A percentile compares a stretch with the other conserved stretches of the same genome.
phyloP scores from a whole-genome alignment of 371 early-diverging fungal species.

The Massospora cicadina region DNA sequence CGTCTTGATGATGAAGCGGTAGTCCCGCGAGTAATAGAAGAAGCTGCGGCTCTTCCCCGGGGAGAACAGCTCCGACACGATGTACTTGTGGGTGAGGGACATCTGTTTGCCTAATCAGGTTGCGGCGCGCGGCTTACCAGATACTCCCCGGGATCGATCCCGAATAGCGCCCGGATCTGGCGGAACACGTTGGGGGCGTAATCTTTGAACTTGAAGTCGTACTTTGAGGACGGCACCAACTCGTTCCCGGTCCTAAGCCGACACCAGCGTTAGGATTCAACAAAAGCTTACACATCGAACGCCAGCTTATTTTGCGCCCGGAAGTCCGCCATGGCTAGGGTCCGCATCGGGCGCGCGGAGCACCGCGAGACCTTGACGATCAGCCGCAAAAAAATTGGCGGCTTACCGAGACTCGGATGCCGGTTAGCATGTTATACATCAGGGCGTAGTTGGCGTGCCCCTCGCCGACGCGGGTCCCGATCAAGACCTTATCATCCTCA shows the following conservation, averaged over 20 bases:
- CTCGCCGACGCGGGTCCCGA: constrained; percentile 44
- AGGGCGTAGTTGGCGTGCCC: constrained; percentile 57
- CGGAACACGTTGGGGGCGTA: constrained; percentile 97
- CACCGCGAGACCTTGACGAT: constrained; percentile 47
- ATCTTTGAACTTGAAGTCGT: constrained; percentile 97
- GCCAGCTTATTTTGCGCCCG: constrained; percentile 75
- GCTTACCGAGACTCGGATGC: constrained; percentile 65
- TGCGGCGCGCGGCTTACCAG: constrained; percentile 31
- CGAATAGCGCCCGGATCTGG: constrained; percentile 65
- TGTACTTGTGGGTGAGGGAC: constrained; percentile 89
- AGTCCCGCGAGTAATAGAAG: constrained; percentile 93
- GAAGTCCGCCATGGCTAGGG: constrained; percentile 59
- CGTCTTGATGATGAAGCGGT: constrained; percentile 94
- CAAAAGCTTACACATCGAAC: constrained; percentile 57
- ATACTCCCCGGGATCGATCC: constrained; percentile 87
- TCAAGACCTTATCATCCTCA: constrained; percentile 29
- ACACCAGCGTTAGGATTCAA: background rate
- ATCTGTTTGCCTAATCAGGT: constrained; percentile 23
- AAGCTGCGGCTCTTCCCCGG: constrained; percentile 91
- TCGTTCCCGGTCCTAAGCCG: constrained; percentile 68
- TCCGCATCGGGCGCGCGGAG: constrained; percentile 58
- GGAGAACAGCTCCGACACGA: constrained; percentile 84
- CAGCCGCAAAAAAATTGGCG: background rate
- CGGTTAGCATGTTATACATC: constrained; percentile 97
- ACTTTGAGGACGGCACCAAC: constrained; percentile 77